Evolutionary conservation across 495 filamentous ascomycete genomes (phyloP).

Genomic region (Rhypophila decipiens): DNA sequence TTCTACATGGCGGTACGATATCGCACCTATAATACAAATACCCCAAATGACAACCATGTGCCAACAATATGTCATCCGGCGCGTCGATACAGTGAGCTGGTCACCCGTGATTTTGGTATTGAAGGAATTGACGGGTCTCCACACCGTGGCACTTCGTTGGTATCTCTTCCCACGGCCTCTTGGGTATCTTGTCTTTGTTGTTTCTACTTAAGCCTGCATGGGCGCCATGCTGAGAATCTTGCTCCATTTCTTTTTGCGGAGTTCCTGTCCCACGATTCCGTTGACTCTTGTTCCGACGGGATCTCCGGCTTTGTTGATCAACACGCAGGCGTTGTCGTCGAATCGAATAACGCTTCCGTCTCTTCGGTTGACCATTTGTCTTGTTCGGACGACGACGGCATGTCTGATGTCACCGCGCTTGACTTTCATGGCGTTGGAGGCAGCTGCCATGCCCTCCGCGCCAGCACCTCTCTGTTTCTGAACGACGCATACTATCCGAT

Average conservation of each 20-base stretch:
- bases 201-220: slow-evolving; percentile 87
- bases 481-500: slow-evolving; percentile 94
- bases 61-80: too few relatives aligned
- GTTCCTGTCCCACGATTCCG: slow-evolving; percentile 78
- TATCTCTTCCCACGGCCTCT: too few relatives aligned
- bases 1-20: too few relatives aligned
- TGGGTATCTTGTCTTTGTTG: too few relatives aligned
- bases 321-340: slow-evolving; percentile 95
- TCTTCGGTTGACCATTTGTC: slow-evolving; percentile 73
- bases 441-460: slow-evolving; percentile 46
- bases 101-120: too few relatives aligned
- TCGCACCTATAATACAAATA: too few relatives aligned
- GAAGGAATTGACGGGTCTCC: too few relatives aligned
- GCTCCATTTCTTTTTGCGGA: slow-evolving; percentile 86
- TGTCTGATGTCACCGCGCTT: slow-evolving; percentile 94
- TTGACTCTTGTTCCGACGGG: slow-evolving; percentile 91
- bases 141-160: too few relatives aligned
- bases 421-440: slow-evolving; percentile 78
- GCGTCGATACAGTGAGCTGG: too few relatives aligned
- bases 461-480: slow-evolving; percentile 77
- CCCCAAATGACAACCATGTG: too few relatives aligned
- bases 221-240: slow-evolving; percentile 96
- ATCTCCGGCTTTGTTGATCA: slow-evolving; percentile 96
- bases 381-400: slow-evolving; percentile 88
- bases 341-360: slow-evolving; percentile 89